Evolutionary conservation across 176 grass and related monocot genomes (phyloP).

Genomic region (Phoenix dactylifera): DNA sequence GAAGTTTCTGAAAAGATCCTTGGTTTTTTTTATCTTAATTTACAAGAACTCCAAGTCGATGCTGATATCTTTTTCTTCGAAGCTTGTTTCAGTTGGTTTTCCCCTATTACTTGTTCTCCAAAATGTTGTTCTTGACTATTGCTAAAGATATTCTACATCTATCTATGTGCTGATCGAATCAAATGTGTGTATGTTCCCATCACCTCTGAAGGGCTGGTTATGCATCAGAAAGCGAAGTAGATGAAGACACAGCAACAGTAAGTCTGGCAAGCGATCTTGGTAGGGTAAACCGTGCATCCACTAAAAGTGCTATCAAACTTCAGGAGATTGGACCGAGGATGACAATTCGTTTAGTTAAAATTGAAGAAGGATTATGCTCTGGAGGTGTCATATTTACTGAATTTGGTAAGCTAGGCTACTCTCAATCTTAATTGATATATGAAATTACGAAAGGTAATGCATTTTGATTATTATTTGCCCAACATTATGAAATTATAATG

Average conservation of each 20-base stretch:
- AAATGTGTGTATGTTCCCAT: background rate
- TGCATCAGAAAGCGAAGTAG: conserved; percentile 87
- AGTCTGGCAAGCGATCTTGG: conserved; percentile 58
- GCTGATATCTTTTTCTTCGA: too few species aligned
- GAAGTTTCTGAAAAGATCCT: too few species aligned
- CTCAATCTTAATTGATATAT: background rate
- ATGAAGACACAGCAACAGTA: conserved; percentile 80
- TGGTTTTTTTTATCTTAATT: background rate
- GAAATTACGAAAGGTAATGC: too few species aligned
- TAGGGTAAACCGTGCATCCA: conserved; percentile 62
- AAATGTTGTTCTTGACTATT: too few species aligned
- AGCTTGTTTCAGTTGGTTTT: too few species aligned
- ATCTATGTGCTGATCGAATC: background rate
- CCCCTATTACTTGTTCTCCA: too few species aligned
- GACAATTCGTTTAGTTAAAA: conserved; percentile 69
- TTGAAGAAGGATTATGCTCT: conserved; percentile 73
- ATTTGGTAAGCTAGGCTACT: too few species aligned
- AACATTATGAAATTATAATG: too few species aligned
- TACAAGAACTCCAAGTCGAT: too few species aligned
- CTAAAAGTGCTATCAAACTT: conserved; percentile 76
- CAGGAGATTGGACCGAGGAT: conserved; percentile 82
- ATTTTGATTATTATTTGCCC: too few species aligned
- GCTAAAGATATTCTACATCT: background rate
- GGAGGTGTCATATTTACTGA: conserved; percentile 57
- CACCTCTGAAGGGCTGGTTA: conserved; percentile 54